Evolutionary conservation across 345 rosid species (phyloP).

Genomic region (Reutealis trisperma): DNA sequence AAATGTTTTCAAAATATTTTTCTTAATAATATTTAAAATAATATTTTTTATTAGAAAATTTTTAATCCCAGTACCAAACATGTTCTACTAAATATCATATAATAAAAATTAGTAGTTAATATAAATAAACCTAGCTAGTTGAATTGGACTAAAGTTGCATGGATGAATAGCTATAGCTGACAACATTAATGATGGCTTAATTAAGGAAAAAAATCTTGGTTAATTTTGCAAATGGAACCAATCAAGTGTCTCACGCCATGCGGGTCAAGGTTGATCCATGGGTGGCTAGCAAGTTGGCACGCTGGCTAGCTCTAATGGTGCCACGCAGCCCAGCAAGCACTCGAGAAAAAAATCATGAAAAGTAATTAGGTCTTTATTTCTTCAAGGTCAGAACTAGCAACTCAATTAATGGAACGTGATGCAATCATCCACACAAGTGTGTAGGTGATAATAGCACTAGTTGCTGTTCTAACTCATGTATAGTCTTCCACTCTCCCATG

Average conservation of each 20-base stretch:
- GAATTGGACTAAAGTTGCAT: no score
- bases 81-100: no score
- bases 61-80: no score
- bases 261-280: constrained; percentile 9
- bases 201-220: background rate
- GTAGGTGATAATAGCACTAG: constrained; percentile 12
- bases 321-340: constrained; percentile 15
- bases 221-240: background rate
- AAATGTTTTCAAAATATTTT: no score
- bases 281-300: constrained; percentile 16
- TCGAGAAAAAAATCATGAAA: background rate
- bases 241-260: constrained; percentile 17
- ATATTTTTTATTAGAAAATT: no score
- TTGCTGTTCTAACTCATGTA: background rate
- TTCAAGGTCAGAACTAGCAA: background rate
- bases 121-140: no score
- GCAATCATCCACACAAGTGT: constrained; percentile 18
- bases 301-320: constrained; percentile 16
- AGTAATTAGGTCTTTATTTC: background rate
- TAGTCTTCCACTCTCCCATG: constrained; percentile 3
- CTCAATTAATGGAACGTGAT: constrained; percentile 22
- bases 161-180: no score
- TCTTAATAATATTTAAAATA: no score
- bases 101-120: no score
- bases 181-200: background rate